A percentile compares a stretch with the other conserved stretches of the same genome.
phyloP scores from a whole-genome alignment of 179 eudicot genomes.

The Beta lomatogona region DNA sequence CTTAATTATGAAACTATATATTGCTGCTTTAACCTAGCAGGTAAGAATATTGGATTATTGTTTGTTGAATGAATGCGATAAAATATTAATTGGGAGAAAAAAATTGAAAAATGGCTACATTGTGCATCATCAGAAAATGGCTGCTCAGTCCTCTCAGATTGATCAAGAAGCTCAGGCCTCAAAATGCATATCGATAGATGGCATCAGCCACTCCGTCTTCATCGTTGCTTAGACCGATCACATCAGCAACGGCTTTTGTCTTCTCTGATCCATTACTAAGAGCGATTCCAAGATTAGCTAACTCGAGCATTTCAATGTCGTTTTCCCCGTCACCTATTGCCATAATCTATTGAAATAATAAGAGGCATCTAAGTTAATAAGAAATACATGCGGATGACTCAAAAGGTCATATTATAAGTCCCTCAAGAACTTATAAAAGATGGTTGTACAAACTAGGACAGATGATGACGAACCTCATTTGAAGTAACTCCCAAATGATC shows the following conservation, averaged over 20 bases:
- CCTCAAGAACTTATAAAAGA: neutral
- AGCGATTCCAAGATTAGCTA: slow-evolving; percentile 81
- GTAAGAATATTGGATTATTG: neutral
- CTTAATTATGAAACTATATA: neutral
- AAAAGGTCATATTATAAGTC: neutral
- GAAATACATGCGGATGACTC: neutral
- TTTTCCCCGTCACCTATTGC: slow-evolving; percentile 97
- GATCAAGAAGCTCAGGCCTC: slow-evolving; percentile 27
- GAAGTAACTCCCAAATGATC: slow-evolving; percentile 76
- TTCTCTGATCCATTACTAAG: slow-evolving; percentile 87
- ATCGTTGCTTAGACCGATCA: slow-evolving; percentile 79
- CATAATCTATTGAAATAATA: slow-evolving; percentile 54
- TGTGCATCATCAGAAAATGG: no score
- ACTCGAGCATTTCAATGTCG: slow-evolving; percentile 87
- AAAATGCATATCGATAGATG: slow-evolving; percentile 87
- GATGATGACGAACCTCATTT: slow-evolving; percentile 48
- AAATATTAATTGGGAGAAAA: neutral
- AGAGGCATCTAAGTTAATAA: neutral
- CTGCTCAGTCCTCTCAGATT: neutral
- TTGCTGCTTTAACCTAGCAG: neutral
- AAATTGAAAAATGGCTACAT: no score
- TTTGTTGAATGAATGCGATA: slow-evolving; percentile 7
- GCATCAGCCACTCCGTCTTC: slow-evolving; percentile 99
- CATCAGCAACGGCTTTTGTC: slow-evolving; percentile 80
- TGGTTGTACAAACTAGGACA: neutral